Evolutionary conservation across 768 basidiomycete species (phyloP).

Genomic region (Collybiopsis luxurians): DNA sequence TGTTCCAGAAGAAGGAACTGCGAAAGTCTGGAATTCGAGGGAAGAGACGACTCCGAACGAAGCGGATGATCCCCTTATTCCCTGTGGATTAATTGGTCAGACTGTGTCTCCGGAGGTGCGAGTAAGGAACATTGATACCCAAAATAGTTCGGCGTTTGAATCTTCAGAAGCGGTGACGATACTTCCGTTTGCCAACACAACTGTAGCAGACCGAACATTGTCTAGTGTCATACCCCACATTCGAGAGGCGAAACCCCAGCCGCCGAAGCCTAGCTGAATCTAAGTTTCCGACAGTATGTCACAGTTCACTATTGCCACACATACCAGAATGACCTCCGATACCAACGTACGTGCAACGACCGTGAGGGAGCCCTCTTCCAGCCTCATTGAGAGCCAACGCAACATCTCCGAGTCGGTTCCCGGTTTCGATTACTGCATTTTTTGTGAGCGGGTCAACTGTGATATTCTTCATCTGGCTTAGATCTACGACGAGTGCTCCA

Average conservation of each 20-base stretch:
- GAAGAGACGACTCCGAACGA: conserved; percentile 14
- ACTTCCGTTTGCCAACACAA: conserved; percentile 26
- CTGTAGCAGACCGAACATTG: conserved; percentile 19
- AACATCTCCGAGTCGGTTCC: conserved; percentile 37
- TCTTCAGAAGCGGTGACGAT: conserved; percentile 17
- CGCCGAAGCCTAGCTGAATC: conserved; percentile 19
- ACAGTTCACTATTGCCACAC: background rate
- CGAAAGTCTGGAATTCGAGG: conserved; percentile 6
- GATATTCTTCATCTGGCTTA: conserved; percentile 32
- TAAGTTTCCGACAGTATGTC: background rate
- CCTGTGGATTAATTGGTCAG: conserved; percentile 1
- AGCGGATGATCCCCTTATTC: conserved; percentile 10
- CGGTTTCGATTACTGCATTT: conserved; percentile 34
- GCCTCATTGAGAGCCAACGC: conserved; percentile 31
- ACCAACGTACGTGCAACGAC: conserved; percentile 44
- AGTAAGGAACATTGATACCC: conserved; percentile 14
- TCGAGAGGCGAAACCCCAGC: conserved; percentile 23
- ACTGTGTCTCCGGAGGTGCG: background rate
- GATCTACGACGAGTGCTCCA: conserved; percentile 39
- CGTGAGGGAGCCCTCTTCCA: conserved; percentile 37
- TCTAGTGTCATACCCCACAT: conserved; percentile 28
- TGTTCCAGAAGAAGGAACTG: background rate
- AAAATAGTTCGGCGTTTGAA: conserved; percentile 24
- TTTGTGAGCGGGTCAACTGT: conserved; percentile 25
- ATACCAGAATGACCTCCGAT: conserved; percentile 43